A percentile compares a stretch with the other conserved stretches of the same genome.
phyloP scores from a whole-genome alignment of 257 asterid genomes.

The Craterostigma plantagineum region DNA sequence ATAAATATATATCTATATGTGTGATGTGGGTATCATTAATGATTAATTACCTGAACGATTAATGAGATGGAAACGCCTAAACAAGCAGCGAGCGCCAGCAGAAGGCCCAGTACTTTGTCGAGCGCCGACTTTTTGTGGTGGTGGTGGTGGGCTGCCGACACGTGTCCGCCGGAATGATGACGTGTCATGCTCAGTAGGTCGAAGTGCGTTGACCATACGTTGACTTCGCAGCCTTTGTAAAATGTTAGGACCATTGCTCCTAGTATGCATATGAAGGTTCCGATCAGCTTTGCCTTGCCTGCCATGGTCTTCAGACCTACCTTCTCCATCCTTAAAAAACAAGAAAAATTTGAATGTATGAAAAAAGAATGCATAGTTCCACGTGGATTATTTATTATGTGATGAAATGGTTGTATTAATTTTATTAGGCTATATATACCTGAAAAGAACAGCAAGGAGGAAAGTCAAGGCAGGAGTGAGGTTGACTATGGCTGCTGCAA shows the following conservation, averaged over 20 bases:
- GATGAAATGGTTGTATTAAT: too few species aligned
- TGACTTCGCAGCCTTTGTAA: slow-evolving; percentile 32
- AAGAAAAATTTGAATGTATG: too few species aligned
- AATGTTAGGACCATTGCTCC: slow-evolving; percentile 74
- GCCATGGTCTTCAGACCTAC: slow-evolving; percentile 23
- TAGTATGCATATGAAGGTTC: slow-evolving; percentile 38
- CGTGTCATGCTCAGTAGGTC: slow-evolving; percentile 8
- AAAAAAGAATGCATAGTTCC: too few species aligned
- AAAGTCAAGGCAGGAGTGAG: slow-evolving; percentile 46
- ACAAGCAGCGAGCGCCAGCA: slow-evolving; percentile 23
- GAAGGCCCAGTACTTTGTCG: slow-evolving; percentile 25
- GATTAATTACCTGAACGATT: slow-evolving; percentile 33
- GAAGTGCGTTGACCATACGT: slow-evolving; percentile 20
- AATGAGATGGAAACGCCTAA: slow-evolving; percentile 21
- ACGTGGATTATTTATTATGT: too few species aligned
- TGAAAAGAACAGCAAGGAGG: slow-evolving; percentile 21
- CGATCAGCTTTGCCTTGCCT: slow-evolving; percentile 45
- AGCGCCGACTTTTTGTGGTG: slow-evolving; percentile 1
- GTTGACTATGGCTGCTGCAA: slow-evolving; percentile 36
- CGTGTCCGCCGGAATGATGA: not conserved
- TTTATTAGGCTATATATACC: too few species aligned
- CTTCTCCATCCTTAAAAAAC: slow-evolving; percentile 46
- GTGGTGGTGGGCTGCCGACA: slow-evolving; percentile 8
- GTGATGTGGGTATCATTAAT: too few species aligned
- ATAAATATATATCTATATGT: too few species aligned